Evolutionary conservation across 805 yeast genomes (phyloP), one percentile per base, ranked within the genome.

Genomic region (Metschnikowia koreensis): DNA sequence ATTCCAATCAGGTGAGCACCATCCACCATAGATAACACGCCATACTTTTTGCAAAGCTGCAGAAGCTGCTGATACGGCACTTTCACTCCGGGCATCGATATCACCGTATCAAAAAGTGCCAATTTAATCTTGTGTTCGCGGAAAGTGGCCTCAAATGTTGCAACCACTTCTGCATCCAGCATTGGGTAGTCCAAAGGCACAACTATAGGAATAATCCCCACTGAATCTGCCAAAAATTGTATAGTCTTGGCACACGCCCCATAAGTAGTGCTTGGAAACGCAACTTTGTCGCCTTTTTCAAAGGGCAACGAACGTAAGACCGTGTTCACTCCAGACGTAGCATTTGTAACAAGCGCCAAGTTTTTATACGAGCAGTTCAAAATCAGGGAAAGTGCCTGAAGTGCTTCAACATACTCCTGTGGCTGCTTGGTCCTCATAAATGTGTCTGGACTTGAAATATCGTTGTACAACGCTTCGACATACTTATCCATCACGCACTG

Each of bases 1-100:
- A 75, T 66, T 0, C 93, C 93, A 36, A 81, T 72, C 1, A 82
- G 79, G 61, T 87, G 93, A 6, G 92, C 93, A 12, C 87, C 93
- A 63, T 87, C 93, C 27, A 87, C 76, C 41, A 84, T 66, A 3
- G 88, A 80, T 43, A 83, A 54, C 5, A 81, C 79, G 12, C 67
- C 65, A 44, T 80, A 66, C 46, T 77, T 65, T 12, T 67, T 63
- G 55, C 89, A 81, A 40, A 80, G 59, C 7, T 62, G 54, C 3
- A 75, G 70, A 43, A 86, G 56, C 47, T 70, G 61, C 53, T 76
- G 75, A 63, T 75, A 86, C 0, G 94, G 93, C 29, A 85, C 57
- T 22, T 65, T 59, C 5, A 77, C 77, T 8, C 85, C 85, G 1
- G 94, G 93, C 81, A 79, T 76, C 1, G 90, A 84, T 22, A 80